A percentile compares a stretch with the other conserved stretches of the same genome.
Conservation (phyloP, 2,329 filamentous ascomycete species). For the Talaromyces pinophilus region DNA sequence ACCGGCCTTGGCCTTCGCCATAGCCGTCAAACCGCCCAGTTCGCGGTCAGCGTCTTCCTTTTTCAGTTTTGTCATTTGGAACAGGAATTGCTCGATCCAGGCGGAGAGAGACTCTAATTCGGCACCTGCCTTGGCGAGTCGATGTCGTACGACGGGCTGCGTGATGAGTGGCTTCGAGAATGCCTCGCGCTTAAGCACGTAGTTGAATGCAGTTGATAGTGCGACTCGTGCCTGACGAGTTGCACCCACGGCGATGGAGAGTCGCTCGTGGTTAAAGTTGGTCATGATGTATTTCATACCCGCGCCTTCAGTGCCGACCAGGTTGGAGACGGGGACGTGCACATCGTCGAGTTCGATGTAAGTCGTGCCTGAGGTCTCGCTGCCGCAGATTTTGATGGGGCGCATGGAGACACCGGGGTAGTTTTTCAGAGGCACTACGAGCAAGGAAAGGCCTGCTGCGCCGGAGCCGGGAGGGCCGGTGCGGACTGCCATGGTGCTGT, state of each 20-base stretch:
- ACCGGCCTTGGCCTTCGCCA: slow-evolving; percentile 71
- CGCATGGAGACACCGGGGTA: slow-evolving; percentile 68
- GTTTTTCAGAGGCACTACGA: slow-evolving; percentile 70
- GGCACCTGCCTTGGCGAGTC: slow-evolving; percentile 69
- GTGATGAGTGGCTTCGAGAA: slow-evolving; percentile 70
- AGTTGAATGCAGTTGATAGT: slow-evolving; percentile 61
- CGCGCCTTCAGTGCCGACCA: slow-evolving; percentile 68
- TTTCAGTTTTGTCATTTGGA: slow-evolving; percentile 63
- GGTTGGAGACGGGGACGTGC: slow-evolving; percentile 67
- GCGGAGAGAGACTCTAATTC: slow-evolving; percentile 69
- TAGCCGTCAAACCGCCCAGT: slow-evolving; percentile 69
- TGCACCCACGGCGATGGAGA: slow-evolving; percentile 65
- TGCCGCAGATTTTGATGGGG: slow-evolving; percentile 66
- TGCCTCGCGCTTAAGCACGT: slow-evolving; percentile 66
- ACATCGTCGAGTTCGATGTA: slow-evolving; percentile 78
- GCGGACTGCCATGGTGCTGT: slow-evolving; percentile 69
- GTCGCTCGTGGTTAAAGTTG: slow-evolving; percentile 77
- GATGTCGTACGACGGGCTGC: slow-evolving; percentile 71
- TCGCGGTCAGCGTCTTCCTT: slow-evolving; percentile 52
- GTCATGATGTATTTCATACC: slow-evolving; percentile 77
- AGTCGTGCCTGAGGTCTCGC: slow-evolving; percentile 64
- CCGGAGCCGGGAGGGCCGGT: slow-evolving; percentile 63
- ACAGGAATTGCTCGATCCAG: slow-evolving; percentile 72
- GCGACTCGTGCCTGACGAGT: slow-evolving; percentile 65
- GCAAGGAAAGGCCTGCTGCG: slow-evolving; percentile 62